Evolutionary conservation across 305 asterid genomes (phyloP).

Genomic region (Fraxinus nigra): DNA sequence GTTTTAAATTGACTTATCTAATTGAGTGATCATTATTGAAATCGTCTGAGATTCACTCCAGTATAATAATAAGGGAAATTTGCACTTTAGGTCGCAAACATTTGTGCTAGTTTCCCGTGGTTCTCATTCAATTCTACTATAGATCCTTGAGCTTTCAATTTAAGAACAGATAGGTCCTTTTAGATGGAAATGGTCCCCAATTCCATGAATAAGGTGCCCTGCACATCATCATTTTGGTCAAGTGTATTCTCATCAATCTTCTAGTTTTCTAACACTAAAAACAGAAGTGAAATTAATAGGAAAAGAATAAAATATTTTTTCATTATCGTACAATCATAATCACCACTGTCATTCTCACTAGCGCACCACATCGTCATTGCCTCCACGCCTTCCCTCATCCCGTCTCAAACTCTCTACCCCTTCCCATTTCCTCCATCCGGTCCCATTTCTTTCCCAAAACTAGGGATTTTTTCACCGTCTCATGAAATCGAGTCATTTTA

Average conservation of each 20-base stretch:
- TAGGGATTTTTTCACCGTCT: too few relatives aligned
- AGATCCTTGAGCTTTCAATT: background rate
- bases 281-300: background rate
- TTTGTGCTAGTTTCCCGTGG: background rate
- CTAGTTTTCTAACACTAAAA: background rate
- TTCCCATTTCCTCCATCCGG: background rate
- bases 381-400: too few relatives aligned
- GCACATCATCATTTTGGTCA: background rate
- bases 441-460: background rate
- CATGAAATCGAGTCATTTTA: too few relatives aligned
- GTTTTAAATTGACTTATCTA: too few relatives aligned
- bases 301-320: too few relatives aligned
- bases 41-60: background rate
- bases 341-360: background rate
- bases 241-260: background rate
- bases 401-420: too few relatives aligned
- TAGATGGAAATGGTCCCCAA: background rate
- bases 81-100: background rate
- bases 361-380: too few relatives aligned
- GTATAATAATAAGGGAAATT: background rate
- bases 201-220: background rate
- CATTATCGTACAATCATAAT: background rate
- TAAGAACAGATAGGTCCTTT: background rate
- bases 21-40: background rate
- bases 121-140: background rate